Base-by-base conservation (phyloP, 768 basidiomycete species). In the Cystobasidium ongulense region DNA sequence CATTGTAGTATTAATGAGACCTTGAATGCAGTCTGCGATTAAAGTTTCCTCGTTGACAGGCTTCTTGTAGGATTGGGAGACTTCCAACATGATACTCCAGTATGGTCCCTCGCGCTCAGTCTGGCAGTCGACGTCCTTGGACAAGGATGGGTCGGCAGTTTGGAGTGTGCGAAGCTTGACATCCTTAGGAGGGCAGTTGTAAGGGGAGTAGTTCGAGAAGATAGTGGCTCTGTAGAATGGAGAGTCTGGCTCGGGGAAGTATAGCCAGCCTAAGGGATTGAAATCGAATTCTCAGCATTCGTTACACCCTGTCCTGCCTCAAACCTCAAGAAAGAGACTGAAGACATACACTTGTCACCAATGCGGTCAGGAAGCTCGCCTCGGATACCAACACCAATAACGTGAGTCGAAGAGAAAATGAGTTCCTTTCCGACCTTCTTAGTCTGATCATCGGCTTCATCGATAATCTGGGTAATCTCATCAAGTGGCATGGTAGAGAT, bases 191-290 rank as follows among this genome's bases (percentile, higher is more conserved):
- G 72, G 72, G 80, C 81, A 75, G 78, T 83, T 83, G 79, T 79
- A 78, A 11, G 81, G 81, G 4, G 81, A 81, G 76, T 83, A 83
- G 79, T 82, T 82, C 73, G 80, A 81, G 77, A 83, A 83, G 73
- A 83, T 81, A 63, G 82, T 83, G 17, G 80, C 80, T 39, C 82
- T 79, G 78, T 82, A 82, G 80, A 82, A 82, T 18, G 82, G 82
- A n/a, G 79, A 79, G 77, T 82, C 78, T 68, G 79, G 78, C 76
- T 82, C 82, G 13, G 82, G 82, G 79, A 79, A 79, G 77, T 79
- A 79, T 72, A 77, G 78, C 78, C 78, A 78, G 77, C 71, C 71
- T 73, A 36, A 3, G 21, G 8, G 27, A 50, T 15, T 3, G 57
- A 18, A 29, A n/a, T 10, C 64, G 71, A 27, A 73, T 63, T n/a